Conservation (phyloP, 2,329 filamentous ascomycete species). For the Mycosphaerella sp. region DNA sequence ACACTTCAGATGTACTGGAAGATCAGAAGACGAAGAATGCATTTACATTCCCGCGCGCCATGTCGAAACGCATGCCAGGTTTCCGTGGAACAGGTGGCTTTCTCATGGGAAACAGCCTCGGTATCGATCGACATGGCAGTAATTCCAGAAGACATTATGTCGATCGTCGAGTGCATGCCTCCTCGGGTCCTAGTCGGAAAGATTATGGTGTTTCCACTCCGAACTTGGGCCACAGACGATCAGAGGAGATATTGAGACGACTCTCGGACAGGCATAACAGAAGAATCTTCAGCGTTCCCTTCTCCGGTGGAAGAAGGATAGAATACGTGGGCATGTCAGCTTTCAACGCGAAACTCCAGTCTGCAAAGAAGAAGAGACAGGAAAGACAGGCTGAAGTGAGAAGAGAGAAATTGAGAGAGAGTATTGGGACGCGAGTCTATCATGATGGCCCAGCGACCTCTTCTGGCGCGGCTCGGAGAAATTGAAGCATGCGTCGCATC, state of each 20-base stretch:
- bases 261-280: constrained; percentile 12
- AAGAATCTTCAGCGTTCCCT: constrained; percentile 22
- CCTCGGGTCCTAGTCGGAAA: constrained; percentile 5
- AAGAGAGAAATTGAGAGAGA: constrained; percentile 49
- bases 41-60: constrained; percentile 25
- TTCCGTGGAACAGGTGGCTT: constrained; percentile 42
- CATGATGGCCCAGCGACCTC: constrained; percentile 8
- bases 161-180: constrained; percentile 21
- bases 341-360: constrained; percentile 44
- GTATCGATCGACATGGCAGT: constrained; percentile 46
- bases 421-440: constrained; percentile 37
- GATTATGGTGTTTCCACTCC: not conserved
- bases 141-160: constrained; percentile 40
- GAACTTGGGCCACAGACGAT: constrained; percentile 12
- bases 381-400: constrained; percentile 47
- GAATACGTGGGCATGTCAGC: constrained; percentile 48
- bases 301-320: constrained; percentile 39
- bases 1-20: constrained; percentile 39
- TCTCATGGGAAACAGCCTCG: constrained; percentile 51
- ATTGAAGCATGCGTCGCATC: too few species aligned
- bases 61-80: constrained; percentile 34
- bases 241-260: constrained; percentile 22
- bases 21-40: constrained; percentile 4
- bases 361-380: constrained; percentile 39
- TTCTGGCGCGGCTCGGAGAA: too few species aligned